Percentiles rank a stretch among this genome's conserved stretches.
These are phyloP conservation scores for Malassezia furfur DNA, from an alignment of 1,284 basidiomycete genomes.

Conservation along the genomic window DNA sequence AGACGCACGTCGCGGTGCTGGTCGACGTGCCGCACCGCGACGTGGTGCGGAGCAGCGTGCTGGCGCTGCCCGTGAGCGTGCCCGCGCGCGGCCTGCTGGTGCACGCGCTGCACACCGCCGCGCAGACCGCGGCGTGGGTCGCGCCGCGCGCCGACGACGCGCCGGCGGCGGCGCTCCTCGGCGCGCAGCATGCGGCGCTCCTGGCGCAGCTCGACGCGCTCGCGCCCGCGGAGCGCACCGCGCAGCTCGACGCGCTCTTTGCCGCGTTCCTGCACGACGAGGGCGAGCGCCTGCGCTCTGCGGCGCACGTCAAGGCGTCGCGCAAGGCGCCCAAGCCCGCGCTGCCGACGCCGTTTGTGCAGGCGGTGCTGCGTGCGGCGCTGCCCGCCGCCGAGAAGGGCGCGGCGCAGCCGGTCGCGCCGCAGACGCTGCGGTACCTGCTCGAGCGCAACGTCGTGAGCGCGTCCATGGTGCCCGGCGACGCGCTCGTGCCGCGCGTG, in stretches of 20 bases:
- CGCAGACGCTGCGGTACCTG: constrained; percentile 16
- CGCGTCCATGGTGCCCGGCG: constrained; percentile 5
- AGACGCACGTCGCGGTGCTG: constrained; percentile 9
- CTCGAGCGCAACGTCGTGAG: constrained; percentile 12
- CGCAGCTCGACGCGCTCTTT: constrained; percentile 4
- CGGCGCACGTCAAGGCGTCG: constrained; percentile 8
- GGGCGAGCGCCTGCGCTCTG: constrained; percentile 7
- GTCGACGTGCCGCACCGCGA: constrained; percentile 4
- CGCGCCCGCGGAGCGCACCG: constrained; percentile 1
- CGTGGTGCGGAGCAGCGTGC: not conserved
- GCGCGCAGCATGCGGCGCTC: not conserved
- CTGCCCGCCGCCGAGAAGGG: not conserved
- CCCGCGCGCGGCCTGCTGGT: constrained; percentile 8
- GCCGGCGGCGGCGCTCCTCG: not conserved
- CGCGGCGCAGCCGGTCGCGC: not conserved
- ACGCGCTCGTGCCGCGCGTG: constrained; percentile 7
- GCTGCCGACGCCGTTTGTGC: constrained; percentile 6
- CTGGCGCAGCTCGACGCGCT: not conserved
- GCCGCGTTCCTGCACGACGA: not conserved
- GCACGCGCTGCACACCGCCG: constrained; percentile 13
- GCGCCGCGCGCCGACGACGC: not conserved
- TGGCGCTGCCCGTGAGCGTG: constrained; percentile 15
- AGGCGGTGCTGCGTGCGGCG: constrained; percentile 1
- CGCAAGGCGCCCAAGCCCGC: constrained; percentile 14
- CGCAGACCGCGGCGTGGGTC: constrained; percentile 14